A percentile compares a stretch with the other conserved stretches of the same genome.
phyloP scores from a whole-genome alignment of 352 stramenopile genomes.

The Globisporangium mamillatum region DNA sequence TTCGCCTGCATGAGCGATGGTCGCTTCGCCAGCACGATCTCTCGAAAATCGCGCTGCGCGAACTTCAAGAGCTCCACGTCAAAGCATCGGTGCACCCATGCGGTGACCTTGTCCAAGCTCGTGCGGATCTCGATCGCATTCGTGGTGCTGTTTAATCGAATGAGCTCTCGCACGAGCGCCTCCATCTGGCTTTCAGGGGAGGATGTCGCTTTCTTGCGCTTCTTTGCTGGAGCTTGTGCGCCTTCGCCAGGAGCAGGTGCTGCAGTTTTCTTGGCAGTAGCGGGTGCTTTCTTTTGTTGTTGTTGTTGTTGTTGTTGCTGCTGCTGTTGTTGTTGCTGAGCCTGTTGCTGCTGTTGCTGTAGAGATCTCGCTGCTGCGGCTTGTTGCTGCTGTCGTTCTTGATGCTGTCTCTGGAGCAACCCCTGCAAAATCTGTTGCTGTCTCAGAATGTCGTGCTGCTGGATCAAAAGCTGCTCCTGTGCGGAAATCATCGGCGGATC shows the following conservation, averaged over 20 bases:
- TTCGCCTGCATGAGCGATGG: conserved; percentile 33
- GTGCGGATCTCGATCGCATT: conserved; percentile 54
- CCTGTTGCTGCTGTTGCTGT: conserved; percentile 1
- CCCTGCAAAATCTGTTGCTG: conserved; percentile 45
- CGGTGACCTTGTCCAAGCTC: conserved; percentile 50
- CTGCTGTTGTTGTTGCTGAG: conserved; percentile 13
- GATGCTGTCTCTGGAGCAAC: conserved; percentile 37
- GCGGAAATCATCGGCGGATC: conserved; percentile 19
- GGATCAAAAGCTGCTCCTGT: conserved; percentile 32
- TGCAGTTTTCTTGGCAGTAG: conserved; percentile 5
- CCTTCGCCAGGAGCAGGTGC: background rate
- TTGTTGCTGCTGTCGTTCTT: conserved; percentile 16
- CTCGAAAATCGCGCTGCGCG: conserved; percentile 51
- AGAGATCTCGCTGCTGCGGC: conserved; percentile 11
- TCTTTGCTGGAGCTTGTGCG: conserved; percentile 21
- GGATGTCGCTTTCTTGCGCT: conserved; percentile 39
- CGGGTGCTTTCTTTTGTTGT: conserved; percentile 10
- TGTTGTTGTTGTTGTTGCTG: conserved; percentile 16
- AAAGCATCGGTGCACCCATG: conserved; percentile 54
- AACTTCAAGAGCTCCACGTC: conserved; percentile 51
- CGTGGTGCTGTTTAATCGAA: conserved; percentile 39
- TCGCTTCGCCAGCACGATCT: conserved; percentile 35
- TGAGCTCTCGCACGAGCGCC: conserved; percentile 47
- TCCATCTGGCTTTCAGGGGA: conserved; percentile 59
- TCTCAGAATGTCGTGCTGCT: conserved; percentile 47